phyloP scores from a whole-genome alignment of 257 asterid species.

The Henckelia pumila region DNA sequence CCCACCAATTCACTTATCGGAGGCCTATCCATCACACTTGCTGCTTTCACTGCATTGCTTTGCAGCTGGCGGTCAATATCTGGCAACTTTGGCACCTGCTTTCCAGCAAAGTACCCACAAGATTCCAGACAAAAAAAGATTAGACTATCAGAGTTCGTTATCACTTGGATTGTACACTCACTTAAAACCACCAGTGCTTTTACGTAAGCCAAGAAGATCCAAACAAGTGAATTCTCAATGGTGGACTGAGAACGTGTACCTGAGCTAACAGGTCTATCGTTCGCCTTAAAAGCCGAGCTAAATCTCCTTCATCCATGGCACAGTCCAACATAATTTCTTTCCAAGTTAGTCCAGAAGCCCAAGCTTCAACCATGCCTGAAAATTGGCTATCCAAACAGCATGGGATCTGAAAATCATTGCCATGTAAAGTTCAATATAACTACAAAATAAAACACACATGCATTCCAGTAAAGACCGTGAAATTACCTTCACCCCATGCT shows the following conservation, averaged over 20 bases:
- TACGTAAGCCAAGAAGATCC: too few relatives aligned
- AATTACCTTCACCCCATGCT: slow-evolving; percentile 81
- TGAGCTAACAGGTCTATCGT: slow-evolving; percentile 91
- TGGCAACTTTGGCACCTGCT: slow-evolving; percentile 86
- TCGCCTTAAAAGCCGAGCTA: slow-evolving; percentile 88
- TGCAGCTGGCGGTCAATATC: slow-evolving; percentile 75
- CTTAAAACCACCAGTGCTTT: too few relatives aligned
- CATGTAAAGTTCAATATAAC: slow-evolving; percentile 10
- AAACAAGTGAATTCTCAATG: neutral
- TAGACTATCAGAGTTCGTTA: too few relatives aligned
- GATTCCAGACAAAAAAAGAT: too few relatives aligned
- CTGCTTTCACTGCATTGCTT: slow-evolving; percentile 87
- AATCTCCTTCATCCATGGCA: slow-evolving; percentile 99
- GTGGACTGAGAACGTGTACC: slow-evolving; percentile 37
- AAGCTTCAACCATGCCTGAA: slow-evolving; percentile 95
- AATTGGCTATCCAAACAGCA: slow-evolving; percentile 96
- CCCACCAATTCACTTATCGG: slow-evolving; percentile 91
- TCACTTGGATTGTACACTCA: too few relatives aligned
- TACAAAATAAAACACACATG: neutral
- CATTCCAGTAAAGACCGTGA: slow-evolving; percentile 14
- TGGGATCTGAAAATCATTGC: slow-evolving; percentile 52
- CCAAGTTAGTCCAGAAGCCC: slow-evolving; percentile 99
- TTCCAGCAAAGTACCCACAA: slow-evolving; percentile 2
- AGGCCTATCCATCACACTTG: slow-evolving; percentile 88
- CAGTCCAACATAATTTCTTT: slow-evolving; percentile 98